Evolutionary conservation across 106 monocot genomes (phyloP).

Genomic region (Hemerocallis citrina): DNA sequence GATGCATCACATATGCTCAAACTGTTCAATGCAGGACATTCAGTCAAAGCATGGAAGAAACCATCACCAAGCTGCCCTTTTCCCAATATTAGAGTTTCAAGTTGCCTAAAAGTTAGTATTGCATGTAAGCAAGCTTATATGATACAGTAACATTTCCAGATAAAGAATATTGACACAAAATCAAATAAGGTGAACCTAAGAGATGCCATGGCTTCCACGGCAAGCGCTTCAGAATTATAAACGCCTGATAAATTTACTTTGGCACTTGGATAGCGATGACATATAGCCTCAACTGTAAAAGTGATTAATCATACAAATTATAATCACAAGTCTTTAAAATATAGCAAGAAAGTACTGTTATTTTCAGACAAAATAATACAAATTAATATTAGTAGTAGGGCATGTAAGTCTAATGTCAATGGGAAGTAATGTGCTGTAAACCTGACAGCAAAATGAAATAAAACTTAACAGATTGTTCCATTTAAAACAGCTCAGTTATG

Average conservation of each 20-base stretch:
- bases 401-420: too few species aligned
- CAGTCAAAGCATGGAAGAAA: constrained; percentile 46
- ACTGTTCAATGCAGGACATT: constrained; percentile 37
- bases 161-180: neutral
- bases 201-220: constrained; percentile 48
- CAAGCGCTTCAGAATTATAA: constrained; percentile 51
- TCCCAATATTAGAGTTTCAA: constrained; percentile 45
- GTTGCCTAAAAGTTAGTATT: constrained; percentile 27
- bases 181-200: constrained; percentile 43
- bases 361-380: too few species aligned
- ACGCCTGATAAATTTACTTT: constrained; percentile 65
- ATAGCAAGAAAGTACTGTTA: too few species aligned
- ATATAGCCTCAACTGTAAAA: constrained; percentile 71
- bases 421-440: too few species aligned
- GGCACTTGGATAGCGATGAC: constrained; percentile 76
- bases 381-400: neutral
- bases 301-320: neutral
- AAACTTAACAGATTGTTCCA: too few species aligned
- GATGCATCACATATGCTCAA: constrained; percentile 42
- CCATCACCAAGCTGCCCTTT: constrained; percentile 45
- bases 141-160: neutral
- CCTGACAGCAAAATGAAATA: too few species aligned
- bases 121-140: neutral
- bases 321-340: too few species aligned
- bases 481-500: too few species aligned